phyloP scores from a whole-genome alignment of 441 rosid genomes.

The Daphne laureola region DNA sequence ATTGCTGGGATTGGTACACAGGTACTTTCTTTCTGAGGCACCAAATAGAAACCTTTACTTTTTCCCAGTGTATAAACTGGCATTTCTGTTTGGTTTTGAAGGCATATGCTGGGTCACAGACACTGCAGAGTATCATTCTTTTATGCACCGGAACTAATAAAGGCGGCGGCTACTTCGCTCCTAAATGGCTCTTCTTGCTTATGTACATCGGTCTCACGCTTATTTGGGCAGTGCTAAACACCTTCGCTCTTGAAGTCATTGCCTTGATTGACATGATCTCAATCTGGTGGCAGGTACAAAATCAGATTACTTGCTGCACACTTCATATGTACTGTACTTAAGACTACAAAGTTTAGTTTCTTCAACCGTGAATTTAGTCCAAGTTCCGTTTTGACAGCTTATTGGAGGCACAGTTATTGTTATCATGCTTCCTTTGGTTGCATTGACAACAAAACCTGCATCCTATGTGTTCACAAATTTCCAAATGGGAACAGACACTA shows the following conservation, averaged over 20 bases:
- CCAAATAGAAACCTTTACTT: not conserved
- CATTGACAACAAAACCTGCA: slow-evolving; percentile 39
- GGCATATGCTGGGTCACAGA: slow-evolving; percentile 62
- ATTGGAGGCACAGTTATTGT: slow-evolving; percentile 50
- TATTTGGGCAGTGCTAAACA: slow-evolving; percentile 58
- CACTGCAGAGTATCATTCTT: slow-evolving; percentile 51
- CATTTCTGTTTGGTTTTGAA: slow-evolving; percentile 14
- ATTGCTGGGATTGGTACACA: slow-evolving; percentile 55
- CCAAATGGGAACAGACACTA: slow-evolving; percentile 29
- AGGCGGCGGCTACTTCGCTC: slow-evolving; percentile 54
- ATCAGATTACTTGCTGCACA: too few species aligned
- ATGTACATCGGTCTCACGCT: slow-evolving; percentile 43
- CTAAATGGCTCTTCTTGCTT: slow-evolving; percentile 40
- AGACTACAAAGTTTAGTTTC: not conserved
- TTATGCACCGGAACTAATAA: slow-evolving; percentile 49
- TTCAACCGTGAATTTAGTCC: slow-evolving; percentile 1
- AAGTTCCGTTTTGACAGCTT: slow-evolving; percentile 23
- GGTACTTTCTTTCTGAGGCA: slow-evolving; percentile 19
- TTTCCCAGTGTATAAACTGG: too few species aligned
- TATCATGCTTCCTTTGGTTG: slow-evolving; percentile 56
- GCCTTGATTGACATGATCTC: slow-evolving; percentile 50
- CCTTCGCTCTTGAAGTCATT: slow-evolving; percentile 46
- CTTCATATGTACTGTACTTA: too few species aligned
- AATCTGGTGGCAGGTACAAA: slow-evolving; percentile 61
- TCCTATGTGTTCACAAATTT: slow-evolving; percentile 51